These are phyloP conservation scores for Lunularia cruciata DNA, from an alignment of 225 moss, liverwort and hornwort species.

Conservation along the genomic window DNA sequence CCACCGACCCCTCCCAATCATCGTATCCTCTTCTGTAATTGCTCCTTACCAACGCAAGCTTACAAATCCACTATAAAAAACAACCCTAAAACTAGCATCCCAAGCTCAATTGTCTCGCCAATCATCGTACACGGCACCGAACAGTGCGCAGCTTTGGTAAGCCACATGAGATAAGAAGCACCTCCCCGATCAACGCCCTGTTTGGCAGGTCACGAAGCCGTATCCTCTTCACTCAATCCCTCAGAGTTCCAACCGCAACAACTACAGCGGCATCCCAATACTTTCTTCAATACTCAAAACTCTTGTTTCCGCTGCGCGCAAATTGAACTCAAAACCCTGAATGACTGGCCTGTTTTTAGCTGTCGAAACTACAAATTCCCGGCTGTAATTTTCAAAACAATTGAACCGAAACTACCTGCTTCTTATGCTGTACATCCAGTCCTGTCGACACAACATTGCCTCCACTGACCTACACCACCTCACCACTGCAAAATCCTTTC, in stretches of 20 bases:
- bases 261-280: neutral
- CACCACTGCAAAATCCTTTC: conserved; percentile 2
- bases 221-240: neutral
- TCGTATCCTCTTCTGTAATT: conserved; percentile 6
- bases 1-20: conserved; percentile 37
- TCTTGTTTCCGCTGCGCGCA: neutral
- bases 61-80: conserved; percentile 25
- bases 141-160: neutral
- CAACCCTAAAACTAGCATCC: conserved; percentile 28
- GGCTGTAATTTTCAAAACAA: conserved; percentile 6
- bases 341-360: neutral
- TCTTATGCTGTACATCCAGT: conserved; percentile 7
- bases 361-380: conserved; percentile 4
- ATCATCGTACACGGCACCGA: conserved; percentile 29
- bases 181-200: conserved; percentile 13
- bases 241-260: neutral
- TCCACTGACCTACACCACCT: conserved; percentile 1
- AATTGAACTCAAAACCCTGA: conserved; percentile 7
- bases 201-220: neutral
- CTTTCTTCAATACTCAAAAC: neutral
- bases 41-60: conserved; percentile 10
- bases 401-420: neutral
- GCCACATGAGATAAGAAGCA: conserved; percentile 14
- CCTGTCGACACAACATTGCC: conserved; percentile 2
- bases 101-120: conserved; percentile 27